These are phyloP conservation scores for Pseudohyphozyma bogoriensis DNA, from an alignment of 768 basidiomycete genomes.

Conservation along the genomic window DNA sequence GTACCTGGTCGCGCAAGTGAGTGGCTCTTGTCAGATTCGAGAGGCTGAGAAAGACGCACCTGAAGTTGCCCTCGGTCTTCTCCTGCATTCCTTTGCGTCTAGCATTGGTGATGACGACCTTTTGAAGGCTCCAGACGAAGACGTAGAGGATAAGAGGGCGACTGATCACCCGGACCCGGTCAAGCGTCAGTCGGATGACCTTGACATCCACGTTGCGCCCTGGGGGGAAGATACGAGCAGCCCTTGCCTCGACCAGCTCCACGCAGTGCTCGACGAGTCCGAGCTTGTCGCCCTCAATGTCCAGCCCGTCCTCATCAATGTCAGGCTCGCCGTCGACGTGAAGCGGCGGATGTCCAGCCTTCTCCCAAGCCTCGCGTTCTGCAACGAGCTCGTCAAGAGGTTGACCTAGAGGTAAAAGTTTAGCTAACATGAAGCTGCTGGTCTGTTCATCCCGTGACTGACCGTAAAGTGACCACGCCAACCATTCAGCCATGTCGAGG, in stretches of 20 bases:
- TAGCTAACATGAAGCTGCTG: too few species aligned
- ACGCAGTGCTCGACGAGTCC: conserved; percentile 26
- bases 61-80: not conserved
- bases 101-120: not conserved
- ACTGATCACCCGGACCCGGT: conserved; percentile 57
- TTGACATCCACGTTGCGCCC: conserved; percentile 32
- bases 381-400: conserved; percentile 19
- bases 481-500: conserved; percentile 29
- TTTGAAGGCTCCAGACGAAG: conserved; percentile 21
- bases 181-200: conserved; percentile 64
- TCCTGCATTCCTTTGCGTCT: not conserved
- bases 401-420: not conserved
- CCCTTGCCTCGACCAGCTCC: conserved; percentile 27
- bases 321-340: conserved; percentile 9
- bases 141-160: conserved; percentile 52
- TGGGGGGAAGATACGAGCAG: conserved; percentile 16
- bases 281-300: conserved; percentile 17
- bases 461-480: conserved; percentile 30
- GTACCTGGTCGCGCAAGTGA: conserved; percentile 41
- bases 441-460: not conserved
- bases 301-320: conserved; percentile 6
- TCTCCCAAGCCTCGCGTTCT: conserved; percentile 21
- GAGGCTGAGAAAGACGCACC: not conserved
- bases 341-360: conserved; percentile 5
- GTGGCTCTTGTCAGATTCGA: too few species aligned